phyloP scores from a whole-genome alignment of 805 yeast species.

The Cyberlindnera mycetangii region DNA sequence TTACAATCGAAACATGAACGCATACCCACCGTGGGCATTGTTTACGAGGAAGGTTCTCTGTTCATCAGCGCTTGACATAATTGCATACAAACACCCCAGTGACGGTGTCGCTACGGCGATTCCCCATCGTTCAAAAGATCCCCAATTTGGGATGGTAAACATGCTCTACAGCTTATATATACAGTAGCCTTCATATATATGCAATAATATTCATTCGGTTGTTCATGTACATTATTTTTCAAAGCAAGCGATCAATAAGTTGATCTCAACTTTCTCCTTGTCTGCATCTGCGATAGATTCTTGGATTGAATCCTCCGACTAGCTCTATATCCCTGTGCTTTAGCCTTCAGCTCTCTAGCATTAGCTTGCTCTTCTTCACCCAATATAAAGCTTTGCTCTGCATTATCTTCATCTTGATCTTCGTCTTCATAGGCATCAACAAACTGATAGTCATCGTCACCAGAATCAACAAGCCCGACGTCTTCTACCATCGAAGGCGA shows the following conservation, averaged over 20 bases:
- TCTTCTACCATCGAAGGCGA: not conserved
- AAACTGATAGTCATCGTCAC: not conserved
- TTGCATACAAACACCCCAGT: too few species aligned
- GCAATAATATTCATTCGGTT: not conserved
- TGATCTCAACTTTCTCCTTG: constrained; percentile 22
- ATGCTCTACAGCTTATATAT: too few species aligned
- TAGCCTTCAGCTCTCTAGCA: constrained; percentile 18
- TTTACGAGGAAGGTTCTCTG: too few species aligned
- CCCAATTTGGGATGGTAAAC: too few species aligned
- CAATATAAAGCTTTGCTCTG: not conserved
- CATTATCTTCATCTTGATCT: constrained; percentile 14
- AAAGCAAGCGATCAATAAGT: not conserved
- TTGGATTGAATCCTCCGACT: constrained; percentile 24
- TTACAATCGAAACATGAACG: too few species aligned
- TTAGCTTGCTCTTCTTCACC: constrained; percentile 24
- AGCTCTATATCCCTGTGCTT: constrained; percentile 17
- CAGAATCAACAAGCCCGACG: not conserved
- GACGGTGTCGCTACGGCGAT: too few species aligned
- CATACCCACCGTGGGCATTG: too few species aligned
- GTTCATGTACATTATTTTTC: not conserved
- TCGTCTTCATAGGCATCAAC: constrained; percentile 7
- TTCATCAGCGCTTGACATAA: too few species aligned
- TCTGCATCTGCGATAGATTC: constrained; percentile 24
- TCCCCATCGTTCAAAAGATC: too few species aligned
- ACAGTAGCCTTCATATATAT: too few species aligned